Base-by-base conservation (phyloP, 768 basidiomycete genomes). In the Ramaria sp. region DNA sequence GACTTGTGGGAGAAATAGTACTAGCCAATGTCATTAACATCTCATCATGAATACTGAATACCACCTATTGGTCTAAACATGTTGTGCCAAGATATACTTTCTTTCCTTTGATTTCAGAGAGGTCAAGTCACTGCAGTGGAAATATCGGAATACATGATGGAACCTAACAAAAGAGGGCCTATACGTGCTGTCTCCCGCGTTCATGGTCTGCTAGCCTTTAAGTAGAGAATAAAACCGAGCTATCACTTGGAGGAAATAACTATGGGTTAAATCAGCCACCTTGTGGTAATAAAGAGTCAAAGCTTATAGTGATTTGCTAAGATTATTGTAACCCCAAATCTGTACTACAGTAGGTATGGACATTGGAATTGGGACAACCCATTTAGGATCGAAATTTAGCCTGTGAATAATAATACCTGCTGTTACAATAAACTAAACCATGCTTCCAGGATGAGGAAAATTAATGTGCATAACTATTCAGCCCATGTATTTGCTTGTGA, bases 1-100 rank as follows among this genome's bases (percentile, higher is more conserved):
- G n/a, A 88, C 83, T 62, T 98, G 96, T 3, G 96, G 88, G 0
- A 96, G 90, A 63, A 99, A 98, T 84, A 87, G 65, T 97, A 97
- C 83, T 89, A 58, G 30, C 50, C n/a, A 39, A 61, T 6, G 60
- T 43, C 3, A 42, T 36, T 36, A 60, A 44, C 18, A 18, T 51
- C 8, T 12, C 27, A 4, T 10, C 5, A 52, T 34, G 32, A 34
- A 3, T 9, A n/a, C 13, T 34, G 32, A 34, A 34, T 13, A 9
- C n/a, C 32, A 71, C 84, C 76, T 84, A 88, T 0, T 91, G 87
- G 63, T 95, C 85, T 18, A 97, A 73, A 67, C 97, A 97, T 0
- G 96, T 99, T 3, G 96, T 97, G 64, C 98, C 96, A 25, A 99
- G 75, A 65, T 99, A 98, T 37, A 93, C 79, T 32, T 71, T 71